Conservation (phyloP, 208 protist genomes). For the Tritrichomonas foetus region DNA sequence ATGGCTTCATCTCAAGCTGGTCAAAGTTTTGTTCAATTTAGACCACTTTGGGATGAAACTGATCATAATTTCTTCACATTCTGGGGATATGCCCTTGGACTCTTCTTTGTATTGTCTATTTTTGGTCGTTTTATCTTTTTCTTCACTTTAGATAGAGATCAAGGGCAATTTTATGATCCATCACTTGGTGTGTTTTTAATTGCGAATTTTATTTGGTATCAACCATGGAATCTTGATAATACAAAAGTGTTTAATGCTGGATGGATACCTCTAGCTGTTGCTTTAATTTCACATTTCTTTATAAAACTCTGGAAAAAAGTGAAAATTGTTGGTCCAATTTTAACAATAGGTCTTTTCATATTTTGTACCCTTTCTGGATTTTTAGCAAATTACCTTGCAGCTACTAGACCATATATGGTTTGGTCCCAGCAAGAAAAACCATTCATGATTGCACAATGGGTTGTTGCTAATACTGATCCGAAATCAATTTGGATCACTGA, state of each 20-base stretch:
- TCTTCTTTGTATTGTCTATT: not conserved
- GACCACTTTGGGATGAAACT: not conserved
- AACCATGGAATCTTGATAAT: constrained; percentile 27
- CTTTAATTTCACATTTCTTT: not conserved
- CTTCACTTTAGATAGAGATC: not conserved
- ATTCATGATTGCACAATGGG: not conserved
- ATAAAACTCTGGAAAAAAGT: not conserved
- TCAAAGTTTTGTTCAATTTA: not conserved
- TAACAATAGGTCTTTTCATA: not conserved
- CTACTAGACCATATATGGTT: not conserved
- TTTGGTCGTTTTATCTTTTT: not conserved
- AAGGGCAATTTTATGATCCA: not conserved
- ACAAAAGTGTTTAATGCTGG: constrained; percentile 37
- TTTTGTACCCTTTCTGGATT: not conserved
- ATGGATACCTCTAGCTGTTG: not conserved
- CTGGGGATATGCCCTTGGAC: not conserved
- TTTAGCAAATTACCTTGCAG: not conserved
- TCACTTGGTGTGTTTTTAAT: not conserved
- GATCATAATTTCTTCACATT: not conserved
- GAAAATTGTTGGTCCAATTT: not conserved
- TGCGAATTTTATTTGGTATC: not conserved
- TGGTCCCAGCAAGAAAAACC: not conserved
- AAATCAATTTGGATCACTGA: not conserved
- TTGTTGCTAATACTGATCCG: not conserved
- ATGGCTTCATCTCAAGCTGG: not conserved